Evolutionary conservation across 1,284 basidiomycete genomes (phyloP), one percentile per base, ranked within the genome.

Genomic region (Stereum hirsutum): DNA sequence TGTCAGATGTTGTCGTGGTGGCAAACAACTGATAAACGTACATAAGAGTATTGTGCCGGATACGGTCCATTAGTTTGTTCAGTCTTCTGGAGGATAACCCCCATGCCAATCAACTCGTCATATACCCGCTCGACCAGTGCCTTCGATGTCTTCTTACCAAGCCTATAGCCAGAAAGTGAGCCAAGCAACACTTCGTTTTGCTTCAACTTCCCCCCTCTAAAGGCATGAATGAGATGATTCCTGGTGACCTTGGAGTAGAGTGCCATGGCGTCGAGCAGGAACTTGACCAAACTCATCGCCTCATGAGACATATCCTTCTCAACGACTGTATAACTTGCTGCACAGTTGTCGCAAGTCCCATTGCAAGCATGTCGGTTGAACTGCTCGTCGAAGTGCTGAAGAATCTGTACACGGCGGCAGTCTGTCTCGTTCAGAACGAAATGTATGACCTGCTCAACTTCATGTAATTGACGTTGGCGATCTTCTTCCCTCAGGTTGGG

Each of bases 341-440:
- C 59, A 57, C 89, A 93, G 51, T 87, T 91, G 60, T 92, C 82
- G 57, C 90, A 93, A 8, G 69, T 68, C 41, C 69, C 64, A 23
- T 68, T 62, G 56, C 92, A 95, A 26, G 49, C 32, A n/a, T 32
- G 39, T 5, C 60, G 47, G 27, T 66, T 57, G 54, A 79, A 79
- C 5, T 42, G 49, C 49, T 80, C 72, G 45, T 55, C 55, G 52
- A 77, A 79, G 57, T 89, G 85, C 31, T 71, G 73, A 33, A 99
- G 73, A 15, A 98, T 71, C 55, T 91, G 88, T 2, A 75, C 72
- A 2, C 96, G 81, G 7, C 95, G 82, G 56, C 95, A 98, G 52
- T 91, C 88, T 26, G 81, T 78, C 46, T 78, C 73, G 62, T 97
- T 92, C 45, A 68, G 60, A 61, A 89, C 94, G 61, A 84, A 99